phyloP scores from a whole-genome alignment of 169 alveolate genomes.

The Plasmodium coatneyi region DNA sequence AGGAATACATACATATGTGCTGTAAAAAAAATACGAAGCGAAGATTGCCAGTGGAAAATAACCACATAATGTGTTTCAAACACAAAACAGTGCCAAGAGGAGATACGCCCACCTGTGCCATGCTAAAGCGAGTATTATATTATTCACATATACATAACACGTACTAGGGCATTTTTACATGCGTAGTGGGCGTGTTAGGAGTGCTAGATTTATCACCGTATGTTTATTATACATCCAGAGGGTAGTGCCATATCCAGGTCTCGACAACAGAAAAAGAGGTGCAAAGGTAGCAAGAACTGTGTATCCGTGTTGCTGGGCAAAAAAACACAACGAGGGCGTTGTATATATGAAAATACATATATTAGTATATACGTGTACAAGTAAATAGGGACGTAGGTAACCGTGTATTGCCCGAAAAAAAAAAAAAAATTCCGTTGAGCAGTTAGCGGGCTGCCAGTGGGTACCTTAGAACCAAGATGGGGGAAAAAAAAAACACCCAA shows the following conservation, averaged over 20 bases:
- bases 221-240: not conserved
- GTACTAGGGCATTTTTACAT: constrained; percentile 5
- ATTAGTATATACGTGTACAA: not conserved
- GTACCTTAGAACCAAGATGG: not conserved
- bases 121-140: not conserved
- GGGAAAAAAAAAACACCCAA: not conserved
- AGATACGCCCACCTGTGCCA: not conserved
- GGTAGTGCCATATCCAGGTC: not conserved
- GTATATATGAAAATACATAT: not conserved
- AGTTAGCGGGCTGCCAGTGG: not conserved
- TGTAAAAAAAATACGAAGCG: not conserved
- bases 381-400: not conserved
- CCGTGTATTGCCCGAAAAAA: not conserved
- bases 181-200: not conserved
- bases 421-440: not conserved
- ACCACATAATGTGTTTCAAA: not conserved
- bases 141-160: not conserved
- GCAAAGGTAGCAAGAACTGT: not conserved
- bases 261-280: not conserved
- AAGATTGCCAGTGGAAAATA: not conserved
- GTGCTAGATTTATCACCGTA: not conserved
- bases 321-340: not conserved
- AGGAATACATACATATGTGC: not conserved
- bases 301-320: not conserved
- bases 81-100: not conserved